Base-by-base conservation (phyloP, 495 filamentous ascomycete species). In the Penicillium bovifimosum region DNA sequence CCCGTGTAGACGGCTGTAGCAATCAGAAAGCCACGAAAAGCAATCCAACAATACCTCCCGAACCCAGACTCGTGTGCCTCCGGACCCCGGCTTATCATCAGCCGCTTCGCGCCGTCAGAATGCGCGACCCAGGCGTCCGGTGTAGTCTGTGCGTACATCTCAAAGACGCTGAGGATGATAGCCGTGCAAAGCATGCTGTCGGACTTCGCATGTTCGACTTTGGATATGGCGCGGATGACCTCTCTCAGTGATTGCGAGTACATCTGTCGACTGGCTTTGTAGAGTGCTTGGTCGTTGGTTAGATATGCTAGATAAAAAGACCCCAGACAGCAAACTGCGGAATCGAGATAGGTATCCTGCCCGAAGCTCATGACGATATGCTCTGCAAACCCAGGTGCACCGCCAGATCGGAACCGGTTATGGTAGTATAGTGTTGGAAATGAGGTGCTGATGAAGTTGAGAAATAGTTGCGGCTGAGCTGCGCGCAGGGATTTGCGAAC, bases 131-230 rank as follows among this genome's bases (percentile, higher is more conserved):
- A 72, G 5, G 63, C 63, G 24, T 61, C 58, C 10, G 53, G 54
- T 8, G 50, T 61, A 10, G 69, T 67, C 33, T 61, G 65, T 17
- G 65, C 65, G 34, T 65, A 67, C 67, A 70, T 72, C 39, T 72
- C 69, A 47, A 62, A 72, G 5, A 70, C 56, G 14, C 65, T 65
- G n/a, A 72, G 60, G 55, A 70, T 62, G 55, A 72, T 68, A 8
- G 58, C 49, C 2, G 67, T 60, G 40, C 65, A 63, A 0, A 72
- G 44, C 63, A 70, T 70, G 14, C 61, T 65, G 41, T 65, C 64
- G 0, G 64, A 67, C 38, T 56, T 56, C 2, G 62, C 64, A 6
- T 55, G 55, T 1, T 63, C 50, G 11, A 58, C 47, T 5, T 57
- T 62, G 1, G 58, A 41, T 0, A 71, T 41, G 3, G 64, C 66